A percentile compares a stretch with the other conserved stretches of the same genome.
Conservation (phyloP, 805 yeast species). For the Schwanniomyces vanrijiae region DNA sequence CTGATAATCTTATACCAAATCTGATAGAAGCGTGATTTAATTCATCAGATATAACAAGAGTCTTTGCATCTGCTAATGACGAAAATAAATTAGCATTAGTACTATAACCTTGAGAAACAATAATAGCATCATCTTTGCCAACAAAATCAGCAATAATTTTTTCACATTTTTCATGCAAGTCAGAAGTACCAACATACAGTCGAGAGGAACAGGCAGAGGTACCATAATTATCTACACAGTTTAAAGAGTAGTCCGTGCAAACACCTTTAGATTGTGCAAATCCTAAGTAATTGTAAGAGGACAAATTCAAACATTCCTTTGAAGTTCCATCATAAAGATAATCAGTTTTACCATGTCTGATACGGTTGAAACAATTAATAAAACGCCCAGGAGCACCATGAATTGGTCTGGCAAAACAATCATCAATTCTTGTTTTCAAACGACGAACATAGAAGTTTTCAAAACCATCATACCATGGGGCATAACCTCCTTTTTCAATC, state of each 20-base stretch:
- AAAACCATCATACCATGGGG: constrained; percentile 93
- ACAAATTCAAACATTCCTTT: constrained; percentile 76
- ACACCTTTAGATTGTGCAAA: constrained; percentile 93
- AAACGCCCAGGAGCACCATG: constrained; percentile 96
- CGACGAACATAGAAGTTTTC: constrained; percentile 93
- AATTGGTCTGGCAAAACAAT: constrained; percentile 94
- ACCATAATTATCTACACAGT: constrained; percentile 67
- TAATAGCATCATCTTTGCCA: constrained; percentile 84
- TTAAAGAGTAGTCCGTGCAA: constrained; percentile 79
- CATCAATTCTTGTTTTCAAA: constrained; percentile 85
- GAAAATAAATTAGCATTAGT: constrained; percentile 89
- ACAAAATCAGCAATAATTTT: constrained; percentile 75
- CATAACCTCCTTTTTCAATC: constrained; percentile 81
- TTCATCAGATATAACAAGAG: constrained; percentile 90
- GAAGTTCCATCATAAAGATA: constrained; percentile 77
- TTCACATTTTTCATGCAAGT: constrained; percentile 75
- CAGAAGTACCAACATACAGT: constrained; percentile 70
- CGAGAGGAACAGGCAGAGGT: constrained; percentile 79
- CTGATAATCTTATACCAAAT: constrained; percentile 89
- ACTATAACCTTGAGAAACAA: constrained; percentile 94
- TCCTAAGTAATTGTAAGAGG: constrained; percentile 92
- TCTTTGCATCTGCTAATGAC: constrained; percentile 79
- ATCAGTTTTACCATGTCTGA: constrained; percentile 61
- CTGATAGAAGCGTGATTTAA: constrained; percentile 95
- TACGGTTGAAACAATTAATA: constrained; percentile 78